Base-by-base conservation (phyloP, 257 asterid species). In the Solanum sejunctum region DNA sequence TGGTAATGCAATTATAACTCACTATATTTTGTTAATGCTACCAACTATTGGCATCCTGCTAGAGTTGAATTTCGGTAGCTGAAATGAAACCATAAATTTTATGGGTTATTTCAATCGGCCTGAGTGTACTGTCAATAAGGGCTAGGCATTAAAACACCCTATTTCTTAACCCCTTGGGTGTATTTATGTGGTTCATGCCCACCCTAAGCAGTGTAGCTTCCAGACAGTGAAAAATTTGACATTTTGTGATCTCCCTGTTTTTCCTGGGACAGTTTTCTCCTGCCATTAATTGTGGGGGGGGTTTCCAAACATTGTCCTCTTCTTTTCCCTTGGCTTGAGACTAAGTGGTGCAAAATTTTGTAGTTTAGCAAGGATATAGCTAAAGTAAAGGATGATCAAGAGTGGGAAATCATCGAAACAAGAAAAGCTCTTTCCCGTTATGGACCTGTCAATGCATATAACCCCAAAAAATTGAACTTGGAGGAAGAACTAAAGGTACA, bases 331-430 rank as follows among this genome's bases (percentile, higher is more conserved):
- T 70, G 11, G n/a, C 66, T 82, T 9, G 32, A 47, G 78, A 28
- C 78, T 77, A 63, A 85, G 87, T 39, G 82, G 84, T 43, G 67
- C 28, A n/a, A 41, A 84, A 64, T 83, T 84, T 52, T 85, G 67
- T 87, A 70, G 81, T 88, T 83, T 93, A 96, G 99, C 92, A 96
- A 96, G 95, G 99, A 96, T 82, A 91, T 96, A 52, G 95, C 98
- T 73, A 96, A 94, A 86, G 93, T 92, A 85, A 96, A 89, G 91
- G 98, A 96, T 85, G 99, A 94, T 77, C 92, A 90, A 80, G 98
- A 94, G 85, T 96, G 99, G 98, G 98, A 96, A 88, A 96, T 96
- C 60, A 93, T 92, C 16, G 99, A 93, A 93, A 83, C 98, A 54
- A 90, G 89, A 86, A 92, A 93, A 92, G 95, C 96, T 64, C 92